A percentile compares a stretch with the other conserved stretches of the same genome.
phyloP scores from a whole-genome alignment of 768 basidiomycete species.

The Lentinula boryana region DNA sequence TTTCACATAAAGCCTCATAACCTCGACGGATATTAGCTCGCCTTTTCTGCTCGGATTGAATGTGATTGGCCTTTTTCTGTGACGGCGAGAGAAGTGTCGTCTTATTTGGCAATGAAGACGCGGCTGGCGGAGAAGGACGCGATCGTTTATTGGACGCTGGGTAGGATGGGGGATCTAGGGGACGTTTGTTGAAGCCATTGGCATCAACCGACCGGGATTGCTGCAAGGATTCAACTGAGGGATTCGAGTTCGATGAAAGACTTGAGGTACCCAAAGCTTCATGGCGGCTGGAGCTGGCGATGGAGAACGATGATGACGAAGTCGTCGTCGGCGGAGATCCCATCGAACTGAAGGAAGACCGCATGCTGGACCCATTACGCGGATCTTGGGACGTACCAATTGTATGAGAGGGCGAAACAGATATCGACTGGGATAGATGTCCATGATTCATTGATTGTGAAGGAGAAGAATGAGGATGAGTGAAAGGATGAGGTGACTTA shows the following conservation, averaged over 20 bases:
- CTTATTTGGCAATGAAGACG: conserved; percentile 20
- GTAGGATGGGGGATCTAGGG: conserved; percentile 1
- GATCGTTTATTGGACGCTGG: conserved; percentile 26
- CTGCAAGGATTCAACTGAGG: conserved; percentile 14
- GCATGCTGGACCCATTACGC: conserved; percentile 9
- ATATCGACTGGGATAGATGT: conserved; percentile 8
- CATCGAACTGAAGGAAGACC: conserved; percentile 14
- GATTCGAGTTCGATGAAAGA: conserved; percentile 10
- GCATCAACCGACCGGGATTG: conserved; percentile 8
- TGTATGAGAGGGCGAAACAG: conserved; percentile 8
- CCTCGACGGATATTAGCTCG: conserved; percentile 86
- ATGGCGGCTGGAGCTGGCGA: background rate
- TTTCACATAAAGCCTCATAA: conserved; percentile 83
- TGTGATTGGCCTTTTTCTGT: conserved; percentile 92
- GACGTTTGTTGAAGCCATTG: background rate
- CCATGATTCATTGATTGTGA: conserved; percentile 7
- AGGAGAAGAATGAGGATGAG: background rate
- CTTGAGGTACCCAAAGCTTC: conserved; percentile 18
- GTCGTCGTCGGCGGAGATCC: conserved; percentile 14
- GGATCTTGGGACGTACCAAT: conserved; percentile 11
- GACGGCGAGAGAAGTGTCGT: conserved; percentile 64
- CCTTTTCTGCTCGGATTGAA: conserved; percentile 90
- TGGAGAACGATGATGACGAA: conserved; percentile 12
- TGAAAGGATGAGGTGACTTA: conserved; percentile 8
- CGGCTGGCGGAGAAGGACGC: conserved; percentile 13